Evolutionary conservation across 805 yeast genomes (phyloP), one percentile per base, ranked within the genome.

Genomic region (Candida patagonica): DNA sequence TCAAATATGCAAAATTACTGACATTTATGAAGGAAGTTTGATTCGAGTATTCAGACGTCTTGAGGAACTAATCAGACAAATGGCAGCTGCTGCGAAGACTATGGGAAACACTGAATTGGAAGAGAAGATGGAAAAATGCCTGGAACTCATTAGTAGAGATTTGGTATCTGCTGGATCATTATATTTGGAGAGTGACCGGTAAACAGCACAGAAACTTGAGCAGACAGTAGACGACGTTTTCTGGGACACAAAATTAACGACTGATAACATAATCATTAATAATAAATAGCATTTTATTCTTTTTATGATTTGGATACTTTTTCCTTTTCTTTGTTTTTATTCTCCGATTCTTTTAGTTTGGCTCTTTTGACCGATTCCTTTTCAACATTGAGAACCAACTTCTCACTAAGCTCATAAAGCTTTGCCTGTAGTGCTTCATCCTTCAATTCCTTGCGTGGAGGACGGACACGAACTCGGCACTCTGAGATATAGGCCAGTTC

Each of bases 1-100:
- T 0, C 96, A 89, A 59, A 89, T 92, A 47, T 89, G 97, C 66
- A 89, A 89, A 61, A 87, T 92, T 96, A 92, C 98, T 0, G 98
- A 92, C 57, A 97, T 92, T 32, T 92, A 89, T 52, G 99, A 92
- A 66, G 99, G 99, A 30, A 81, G 94, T 17, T 71, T 92, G 56
- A 89, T 92, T 49, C 78, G 99, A 59, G 83, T 85, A 77, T 92
- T 92, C 67, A 81, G 92, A 61, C 73, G 98, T 56, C 67, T 92
- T 41, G 98, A 92, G 61, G 99, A 92, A 59, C 71, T 92, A 69
- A 66, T 92, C 42, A 76, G 89, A 54, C 98, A 92, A 60, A 70
- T 92, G 74, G 78, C 79, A 33, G 78, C 74, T 50, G 97, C 96
- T 10, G 92, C 98, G 2, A 85, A 82, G 56, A 85, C 95, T 12